A percentile compares a stretch with the other conserved stretches of the same genome.
Conservation (phyloP, 192 early-diverging fungal genomes). For the Backusella luteola region DNA sequence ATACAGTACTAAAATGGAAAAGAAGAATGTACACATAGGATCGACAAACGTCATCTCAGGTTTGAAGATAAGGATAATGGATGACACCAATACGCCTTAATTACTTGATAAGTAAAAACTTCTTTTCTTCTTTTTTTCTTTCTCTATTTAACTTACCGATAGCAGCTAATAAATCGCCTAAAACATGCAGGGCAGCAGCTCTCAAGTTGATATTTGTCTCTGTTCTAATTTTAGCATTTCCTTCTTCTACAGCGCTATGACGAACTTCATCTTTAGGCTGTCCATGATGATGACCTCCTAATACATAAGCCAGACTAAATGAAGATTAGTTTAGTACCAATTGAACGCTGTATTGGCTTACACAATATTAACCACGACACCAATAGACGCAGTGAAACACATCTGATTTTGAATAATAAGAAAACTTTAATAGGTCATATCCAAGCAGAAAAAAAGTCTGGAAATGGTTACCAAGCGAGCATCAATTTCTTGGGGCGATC, state of each 20-base stretch:
- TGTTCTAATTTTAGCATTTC: not conserved
- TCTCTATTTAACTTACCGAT: conserved; percentile 39
- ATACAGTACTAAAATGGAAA: conserved; percentile 70
- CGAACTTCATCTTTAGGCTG: conserved; percentile 32
- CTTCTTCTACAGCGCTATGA: conserved; percentile 9
- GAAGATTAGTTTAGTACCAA: not conserved
- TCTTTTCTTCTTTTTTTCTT: not conserved
- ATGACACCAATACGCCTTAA: conserved; percentile 71
- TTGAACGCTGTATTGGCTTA: conserved; percentile 12
- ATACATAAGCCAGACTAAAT: conserved; percentile 48
- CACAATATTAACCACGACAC: conserved; percentile 75
- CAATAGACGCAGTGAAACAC: conserved; percentile 66
- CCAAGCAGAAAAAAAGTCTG: not conserved
- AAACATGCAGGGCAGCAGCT: conserved; percentile 75
- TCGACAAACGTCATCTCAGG: conserved; percentile 67
- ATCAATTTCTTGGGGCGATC: conserved; percentile 59
- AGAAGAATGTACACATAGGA: conserved; percentile 80
- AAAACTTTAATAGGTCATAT: not conserved
- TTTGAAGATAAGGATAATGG: conserved; percentile 61
- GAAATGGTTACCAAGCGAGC: conserved; percentile 45
- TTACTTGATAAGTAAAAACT: not conserved
- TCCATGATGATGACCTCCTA: conserved; percentile 46
- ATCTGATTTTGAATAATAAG: conserved; percentile 37
- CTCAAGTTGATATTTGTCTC: conserved; percentile 64
- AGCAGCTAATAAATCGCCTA: conserved; percentile 77